These are phyloP conservation scores for Rhinocladiella similis DNA, from an alignment of 2,329 filamentous ascomycete genomes.

Conservation along the genomic window DNA sequence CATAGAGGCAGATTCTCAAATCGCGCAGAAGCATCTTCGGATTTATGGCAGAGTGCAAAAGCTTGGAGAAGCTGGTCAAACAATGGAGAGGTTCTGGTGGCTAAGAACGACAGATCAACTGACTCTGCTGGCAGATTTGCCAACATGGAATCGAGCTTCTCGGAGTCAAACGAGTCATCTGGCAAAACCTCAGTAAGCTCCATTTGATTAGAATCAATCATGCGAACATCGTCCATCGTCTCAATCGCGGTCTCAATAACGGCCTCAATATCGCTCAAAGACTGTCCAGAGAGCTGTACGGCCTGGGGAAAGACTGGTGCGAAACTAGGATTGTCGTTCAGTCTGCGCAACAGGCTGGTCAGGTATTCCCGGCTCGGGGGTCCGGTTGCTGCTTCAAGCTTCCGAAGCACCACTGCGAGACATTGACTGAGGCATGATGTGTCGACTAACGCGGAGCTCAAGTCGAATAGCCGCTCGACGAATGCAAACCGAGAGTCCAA, in stretches of 20 bases:
- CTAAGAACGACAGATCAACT: slow-evolving; percentile 41
- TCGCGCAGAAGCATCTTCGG: slow-evolving; percentile 33
- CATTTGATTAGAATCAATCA: slow-evolving; percentile 56
- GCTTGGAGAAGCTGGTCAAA: slow-evolving; percentile 41
- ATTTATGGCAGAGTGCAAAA: slow-evolving; percentile 38
- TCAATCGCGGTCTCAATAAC: slow-evolving; percentile 71
- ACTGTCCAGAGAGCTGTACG: slow-evolving; percentile 66
- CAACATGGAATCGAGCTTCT: slow-evolving; percentile 34
- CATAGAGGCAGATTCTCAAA: slow-evolving; percentile 42
- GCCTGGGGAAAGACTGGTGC: slow-evolving; percentile 67
- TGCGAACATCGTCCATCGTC: slow-evolving; percentile 50
- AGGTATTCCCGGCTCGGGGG: slow-evolving; percentile 60
- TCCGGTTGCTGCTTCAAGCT: slow-evolving; percentile 18
- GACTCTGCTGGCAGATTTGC: slow-evolving; percentile 33
- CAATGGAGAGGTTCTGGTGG: slow-evolving; percentile 33
- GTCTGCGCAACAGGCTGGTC: slow-evolving; percentile 64
- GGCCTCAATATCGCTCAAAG: slow-evolving; percentile 74
- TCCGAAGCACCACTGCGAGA: slow-evolving; percentile 17
- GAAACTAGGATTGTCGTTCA: slow-evolving; percentile 62
- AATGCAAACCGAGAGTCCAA: slow-evolving; percentile 27
- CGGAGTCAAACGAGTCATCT: slow-evolving; percentile 31
- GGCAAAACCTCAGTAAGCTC: slow-evolving; percentile 37
- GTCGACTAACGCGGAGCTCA: slow-evolving; percentile 21
- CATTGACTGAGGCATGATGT: slow-evolving; percentile 1
- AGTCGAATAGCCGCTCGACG: slow-evolving; percentile 17